Evolutionary conservation across 2,329 filamentous ascomycete species (phyloP).

Genomic region (Sphaerulina vaccinii): DNA sequence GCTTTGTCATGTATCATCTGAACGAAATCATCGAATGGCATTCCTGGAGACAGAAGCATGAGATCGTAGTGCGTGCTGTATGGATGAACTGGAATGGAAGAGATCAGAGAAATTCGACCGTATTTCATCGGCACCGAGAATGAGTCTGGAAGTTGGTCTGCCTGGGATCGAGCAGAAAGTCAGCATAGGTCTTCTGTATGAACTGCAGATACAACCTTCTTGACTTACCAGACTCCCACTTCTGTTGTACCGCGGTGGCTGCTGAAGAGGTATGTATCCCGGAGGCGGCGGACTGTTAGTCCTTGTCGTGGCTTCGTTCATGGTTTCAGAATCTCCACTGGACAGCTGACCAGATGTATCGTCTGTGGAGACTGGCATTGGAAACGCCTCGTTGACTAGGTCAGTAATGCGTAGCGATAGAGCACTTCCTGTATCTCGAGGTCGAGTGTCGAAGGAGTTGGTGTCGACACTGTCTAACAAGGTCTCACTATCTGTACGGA

Average conservation of each 20-base stretch:
- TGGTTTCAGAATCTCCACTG: neutral
- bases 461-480: neutral
- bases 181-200: neutral
- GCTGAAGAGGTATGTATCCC: neutral
- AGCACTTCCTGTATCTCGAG: neutral
- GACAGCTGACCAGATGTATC: neutral
- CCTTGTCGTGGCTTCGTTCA: neutral
- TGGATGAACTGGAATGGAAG: neutral
- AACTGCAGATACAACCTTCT: no score
- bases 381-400: slow-evolving; percentile 6
- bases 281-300: neutral
- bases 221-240: neutral
- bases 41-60: neutral
- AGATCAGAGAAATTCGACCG: slow-evolving; percentile 1
- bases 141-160: neutral
- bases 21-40: slow-evolving; percentile 1
- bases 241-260: neutral
- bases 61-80: neutral
- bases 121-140: neutral
- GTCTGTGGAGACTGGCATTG: neutral
- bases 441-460: neutral
- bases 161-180: neutral
- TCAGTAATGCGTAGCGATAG: neutral
- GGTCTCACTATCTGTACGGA: neutral
- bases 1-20: neutral